A percentile compares a stretch with the other conserved stretches of the same genome.
These are phyloP conservation scores for Tetrapisispora namnaoensis DNA, from an alignment of 805 yeast genomes.

Conservation along the genomic window DNA sequence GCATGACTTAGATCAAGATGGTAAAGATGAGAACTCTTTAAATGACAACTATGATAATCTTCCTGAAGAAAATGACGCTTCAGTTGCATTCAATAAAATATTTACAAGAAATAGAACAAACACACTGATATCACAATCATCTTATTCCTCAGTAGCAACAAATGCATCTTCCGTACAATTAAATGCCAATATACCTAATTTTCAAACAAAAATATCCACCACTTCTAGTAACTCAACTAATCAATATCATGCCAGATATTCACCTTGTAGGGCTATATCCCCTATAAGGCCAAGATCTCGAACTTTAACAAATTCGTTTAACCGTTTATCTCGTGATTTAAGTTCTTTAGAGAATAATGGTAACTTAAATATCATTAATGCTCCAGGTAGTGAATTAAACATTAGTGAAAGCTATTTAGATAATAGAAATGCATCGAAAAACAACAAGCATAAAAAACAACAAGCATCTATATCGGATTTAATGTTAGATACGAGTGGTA, in stretches of 20 bases:
- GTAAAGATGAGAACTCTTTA: background rate
- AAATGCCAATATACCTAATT: slow-evolving; percentile 4
- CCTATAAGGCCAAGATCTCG: slow-evolving; percentile 26
- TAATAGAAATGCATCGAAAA: slow-evolving; percentile 4
- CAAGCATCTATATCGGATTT: slow-evolving; percentile 27
- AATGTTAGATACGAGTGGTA: background rate
- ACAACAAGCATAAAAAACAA: slow-evolving; percentile 17
- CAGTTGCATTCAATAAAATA: slow-evolving; percentile 29
- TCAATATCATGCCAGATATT: slow-evolving; percentile 12
- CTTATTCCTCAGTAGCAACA: slow-evolving; percentile 12
- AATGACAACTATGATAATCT: background rate
- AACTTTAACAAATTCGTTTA: slow-evolving; percentile 16
- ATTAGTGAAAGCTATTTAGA: slow-evolving; percentile 2
- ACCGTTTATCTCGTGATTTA: slow-evolving; percentile 23
- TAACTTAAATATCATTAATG: background rate
- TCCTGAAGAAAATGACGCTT: slow-evolving; percentile 29
- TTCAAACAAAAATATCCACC: slow-evolving; percentile 12
- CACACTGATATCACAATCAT: slow-evolving; percentile 23
- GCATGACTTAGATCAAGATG: background rate
- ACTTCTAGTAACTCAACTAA: background rate
- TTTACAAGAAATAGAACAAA: slow-evolving; percentile 11
- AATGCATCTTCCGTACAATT: slow-evolving; percentile 7
- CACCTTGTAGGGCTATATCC: slow-evolving; percentile 24
- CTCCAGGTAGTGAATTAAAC: background rate
- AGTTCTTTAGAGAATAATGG: slow-evolving; percentile 7